Conservation (phyloP, 768 basidiomycete species). For the Panaeolus cyanescens region DNA sequence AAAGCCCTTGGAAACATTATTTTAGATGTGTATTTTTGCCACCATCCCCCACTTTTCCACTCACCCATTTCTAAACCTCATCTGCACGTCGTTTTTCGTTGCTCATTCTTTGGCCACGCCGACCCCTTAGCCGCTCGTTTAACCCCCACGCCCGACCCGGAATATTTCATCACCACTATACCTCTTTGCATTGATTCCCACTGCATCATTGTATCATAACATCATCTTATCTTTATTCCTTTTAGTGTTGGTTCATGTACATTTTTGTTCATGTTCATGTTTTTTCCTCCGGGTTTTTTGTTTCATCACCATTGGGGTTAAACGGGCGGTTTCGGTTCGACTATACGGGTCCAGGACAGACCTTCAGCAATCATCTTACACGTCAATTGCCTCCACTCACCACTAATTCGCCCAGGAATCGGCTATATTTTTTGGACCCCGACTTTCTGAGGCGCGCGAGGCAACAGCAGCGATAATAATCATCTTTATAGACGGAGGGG, state of each 20-base stretch:
- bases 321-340: background rate
- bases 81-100: no score
- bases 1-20: background rate
- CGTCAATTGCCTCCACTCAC: background rate
- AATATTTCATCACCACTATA: background rate
- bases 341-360: background rate
- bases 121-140: background rate
- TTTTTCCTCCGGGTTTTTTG: background rate
- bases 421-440: background rate
- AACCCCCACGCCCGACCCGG: background rate
- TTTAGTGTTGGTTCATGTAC: constrained; percentile 1
- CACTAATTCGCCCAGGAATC: background rate
- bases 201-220: constrained; percentile 1
- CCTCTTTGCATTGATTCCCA: background rate
- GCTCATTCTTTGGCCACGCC: background rate
- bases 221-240: constrained; percentile 2
- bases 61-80: background rate
- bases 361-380: no score
- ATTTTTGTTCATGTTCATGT: background rate
- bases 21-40: constrained; percentile 2
- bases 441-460: background rate
- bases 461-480: background rate
- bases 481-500: constrained; percentile 1
- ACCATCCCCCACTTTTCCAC: background rate
- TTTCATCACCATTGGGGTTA: background rate